Conservation (phyloP, 192 early-diverging fungal species). For the Paraglomus occultum region DNA sequence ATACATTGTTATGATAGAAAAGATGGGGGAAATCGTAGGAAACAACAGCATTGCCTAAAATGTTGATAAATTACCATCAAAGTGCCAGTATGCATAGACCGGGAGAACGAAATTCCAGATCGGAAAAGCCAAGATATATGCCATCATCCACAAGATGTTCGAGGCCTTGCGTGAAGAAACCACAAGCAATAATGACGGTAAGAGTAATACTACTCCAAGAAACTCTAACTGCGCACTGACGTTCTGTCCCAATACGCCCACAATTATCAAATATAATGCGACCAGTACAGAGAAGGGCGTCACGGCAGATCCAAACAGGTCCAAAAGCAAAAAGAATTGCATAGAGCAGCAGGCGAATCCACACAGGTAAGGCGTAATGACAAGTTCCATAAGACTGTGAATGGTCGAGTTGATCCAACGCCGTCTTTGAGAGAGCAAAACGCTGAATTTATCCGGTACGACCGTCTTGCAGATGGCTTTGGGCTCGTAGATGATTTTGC, state of each 20-base stretch:
- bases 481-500: conserved; percentile 83
- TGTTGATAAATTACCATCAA: conserved; percentile 56
- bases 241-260: conserved; percentile 29
- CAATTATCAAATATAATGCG: conserved; percentile 75
- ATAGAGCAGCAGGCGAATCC: conserved; percentile 89
- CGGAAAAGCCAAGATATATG: conserved; percentile 50
- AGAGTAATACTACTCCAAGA: conserved; percentile 53
- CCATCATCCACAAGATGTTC: conserved; percentile 68
- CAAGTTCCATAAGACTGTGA: conserved; percentile 81
- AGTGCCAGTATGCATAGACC: conserved; percentile 77
- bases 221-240: conserved; percentile 54
- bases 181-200: conserved; percentile 59
- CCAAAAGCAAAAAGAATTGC: conserved; percentile 97
- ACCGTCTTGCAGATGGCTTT: conserved; percentile 76
- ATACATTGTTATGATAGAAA: conserved; percentile 65
- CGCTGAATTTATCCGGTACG: conserved; percentile 74
- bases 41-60: conserved; percentile 62
- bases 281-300: conserved; percentile 88
- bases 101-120: conserved; percentile 80
- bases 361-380: conserved; percentile 78
- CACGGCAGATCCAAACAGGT: conserved; percentile 88
- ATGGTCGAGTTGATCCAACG: conserved; percentile 97
- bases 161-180: conserved; percentile 61
- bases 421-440: conserved; percentile 82
- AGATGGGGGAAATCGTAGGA: conserved; percentile 68